phyloP scores from a whole-genome alignment of 768 basidiomycete species.

The Hebeloma cylindrosporum region DNA sequence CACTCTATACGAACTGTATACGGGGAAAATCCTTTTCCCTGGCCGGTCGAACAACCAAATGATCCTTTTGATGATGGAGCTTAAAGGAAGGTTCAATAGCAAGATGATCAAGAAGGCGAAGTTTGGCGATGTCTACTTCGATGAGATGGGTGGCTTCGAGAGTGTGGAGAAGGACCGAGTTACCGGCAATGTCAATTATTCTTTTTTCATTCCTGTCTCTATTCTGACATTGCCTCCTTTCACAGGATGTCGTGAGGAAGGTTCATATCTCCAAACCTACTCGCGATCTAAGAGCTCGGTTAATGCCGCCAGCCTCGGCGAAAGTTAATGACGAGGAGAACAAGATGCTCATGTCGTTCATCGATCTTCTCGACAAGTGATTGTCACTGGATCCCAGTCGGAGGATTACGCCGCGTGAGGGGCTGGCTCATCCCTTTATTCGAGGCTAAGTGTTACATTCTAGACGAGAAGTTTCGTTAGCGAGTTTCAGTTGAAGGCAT shows the following conservation, averaged over 20 bases:
- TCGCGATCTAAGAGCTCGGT: constrained; percentile 75
- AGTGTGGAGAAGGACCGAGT: constrained; percentile 83
- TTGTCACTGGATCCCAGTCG: constrained; percentile 82
- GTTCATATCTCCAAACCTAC: constrained; percentile 82
- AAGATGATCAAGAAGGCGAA: constrained; percentile 94
- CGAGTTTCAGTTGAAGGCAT: too few relatives aligned
- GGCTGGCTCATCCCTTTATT: constrained; percentile 84
- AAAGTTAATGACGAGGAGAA: constrained; percentile 89
- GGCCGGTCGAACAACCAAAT: constrained; percentile 98
- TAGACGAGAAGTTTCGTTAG: not conserved
- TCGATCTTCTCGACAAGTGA: constrained; percentile 92
- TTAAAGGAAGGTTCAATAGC: constrained; percentile 90
- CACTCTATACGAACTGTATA: constrained; percentile 94
- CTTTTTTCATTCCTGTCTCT: not conserved
- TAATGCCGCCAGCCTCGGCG: constrained; percentile 76
- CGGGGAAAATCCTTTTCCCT: constrained; percentile 96
- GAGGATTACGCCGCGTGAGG: constrained; percentile 88
- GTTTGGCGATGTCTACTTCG: constrained; percentile 92
- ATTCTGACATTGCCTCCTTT: not conserved
- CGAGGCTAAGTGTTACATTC: constrained; percentile 40
- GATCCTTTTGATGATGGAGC: constrained; percentile 96
- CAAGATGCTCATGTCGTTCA: constrained; percentile 74
- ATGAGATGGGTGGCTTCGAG: constrained; percentile 86
- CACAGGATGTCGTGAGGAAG: constrained; percentile 78
- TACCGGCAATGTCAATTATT: constrained; percentile 62